Percentiles rank a stretch among this genome's conserved stretches.
phyloP scores from a whole-genome alignment of 2,329 filamentous ascomycete species.

The Elsinoe fawcettii region DNA sequence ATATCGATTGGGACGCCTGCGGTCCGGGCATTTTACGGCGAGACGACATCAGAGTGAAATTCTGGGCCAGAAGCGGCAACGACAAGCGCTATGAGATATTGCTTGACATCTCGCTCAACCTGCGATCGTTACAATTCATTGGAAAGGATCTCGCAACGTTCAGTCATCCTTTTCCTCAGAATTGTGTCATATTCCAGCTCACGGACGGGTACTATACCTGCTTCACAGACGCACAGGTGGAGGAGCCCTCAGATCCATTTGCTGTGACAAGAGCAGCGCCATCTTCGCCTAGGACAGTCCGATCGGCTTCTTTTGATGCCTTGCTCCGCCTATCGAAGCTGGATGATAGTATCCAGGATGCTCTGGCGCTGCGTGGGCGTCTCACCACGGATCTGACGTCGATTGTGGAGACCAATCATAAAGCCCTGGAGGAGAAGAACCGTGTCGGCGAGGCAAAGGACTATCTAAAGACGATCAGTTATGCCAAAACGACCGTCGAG shows the following conservation, averaged over 20 bases:
- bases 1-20: conserved; percentile 65
- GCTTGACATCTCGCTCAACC: conserved; percentile 62
- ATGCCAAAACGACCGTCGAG: conserved; percentile 54
- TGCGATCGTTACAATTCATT: conserved; percentile 70
- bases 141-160: conserved; percentile 57
- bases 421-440: conserved; percentile 31
- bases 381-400: conserved; percentile 70
- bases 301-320: conserved; percentile 76
- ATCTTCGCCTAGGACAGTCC: conserved; percentile 39
- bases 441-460: conserved; percentile 37
- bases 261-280: conserved; percentile 30
- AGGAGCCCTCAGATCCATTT: conserved; percentile 28
- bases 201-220: conserved; percentile 79
- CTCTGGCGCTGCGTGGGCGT: conserved; percentile 64
- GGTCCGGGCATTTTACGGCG: conserved; percentile 58
- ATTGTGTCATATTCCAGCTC: conserved; percentile 79
- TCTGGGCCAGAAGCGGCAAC: conserved; percentile 62
- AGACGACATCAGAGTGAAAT: conserved; percentile 56
- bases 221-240: conserved; percentile 55
- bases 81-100: conserved; percentile 54
- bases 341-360: conserved; percentile 86
- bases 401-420: conserved; percentile 34
- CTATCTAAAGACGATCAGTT: conserved; percentile 37
- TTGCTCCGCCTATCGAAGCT: conserved; percentile 83
- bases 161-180: conserved; percentile 66